These are phyloP conservation scores for Chlamydomonas applanata DNA, from an alignment of 139 green algal species.

Conservation along the genomic window DNA sequence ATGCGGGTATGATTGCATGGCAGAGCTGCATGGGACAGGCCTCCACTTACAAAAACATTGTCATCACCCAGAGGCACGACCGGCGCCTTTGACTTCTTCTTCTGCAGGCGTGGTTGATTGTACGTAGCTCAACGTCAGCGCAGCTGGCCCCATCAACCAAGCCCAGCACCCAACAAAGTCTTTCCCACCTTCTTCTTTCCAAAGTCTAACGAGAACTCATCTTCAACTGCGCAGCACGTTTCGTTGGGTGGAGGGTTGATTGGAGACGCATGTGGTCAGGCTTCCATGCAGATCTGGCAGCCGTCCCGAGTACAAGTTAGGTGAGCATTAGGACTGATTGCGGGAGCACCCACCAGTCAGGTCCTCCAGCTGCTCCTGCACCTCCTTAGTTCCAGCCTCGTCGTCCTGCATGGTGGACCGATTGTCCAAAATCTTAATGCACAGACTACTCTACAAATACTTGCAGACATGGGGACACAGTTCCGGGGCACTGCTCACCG, in stretches of 20 bases:
- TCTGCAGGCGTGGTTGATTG: not conserved
- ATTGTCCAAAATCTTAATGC: too few relatives aligned
- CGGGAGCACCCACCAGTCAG: constrained; percentile 4
- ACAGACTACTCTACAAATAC: too few relatives aligned
- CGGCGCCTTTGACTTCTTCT: constrained; percentile 24
- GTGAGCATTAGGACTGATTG: not conserved
- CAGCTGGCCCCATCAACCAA: not conserved
- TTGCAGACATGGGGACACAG: too few relatives aligned
- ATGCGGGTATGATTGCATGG: too few relatives aligned
- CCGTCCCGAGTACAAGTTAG: too few relatives aligned
- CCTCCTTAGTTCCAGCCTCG: not conserved
- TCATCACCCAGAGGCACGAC: not conserved
- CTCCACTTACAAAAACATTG: not conserved
- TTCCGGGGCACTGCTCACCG: too few relatives aligned
- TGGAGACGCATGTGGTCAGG: not conserved
- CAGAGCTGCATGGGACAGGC: too few relatives aligned
- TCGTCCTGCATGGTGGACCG: not conserved
- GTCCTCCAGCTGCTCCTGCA: constrained; percentile 24
- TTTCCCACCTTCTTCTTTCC: constrained; percentile 47
- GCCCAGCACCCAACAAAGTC: not conserved
- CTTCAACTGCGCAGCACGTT: constrained; percentile 35
- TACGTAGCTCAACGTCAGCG: not conserved
- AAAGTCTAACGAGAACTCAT: constrained; percentile 48
- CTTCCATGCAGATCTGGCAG: not conserved
- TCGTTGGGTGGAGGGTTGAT: constrained; percentile 5